Base-by-base conservation (phyloP, 345 rosid species). In the Pugionium cornutum region DNA sequence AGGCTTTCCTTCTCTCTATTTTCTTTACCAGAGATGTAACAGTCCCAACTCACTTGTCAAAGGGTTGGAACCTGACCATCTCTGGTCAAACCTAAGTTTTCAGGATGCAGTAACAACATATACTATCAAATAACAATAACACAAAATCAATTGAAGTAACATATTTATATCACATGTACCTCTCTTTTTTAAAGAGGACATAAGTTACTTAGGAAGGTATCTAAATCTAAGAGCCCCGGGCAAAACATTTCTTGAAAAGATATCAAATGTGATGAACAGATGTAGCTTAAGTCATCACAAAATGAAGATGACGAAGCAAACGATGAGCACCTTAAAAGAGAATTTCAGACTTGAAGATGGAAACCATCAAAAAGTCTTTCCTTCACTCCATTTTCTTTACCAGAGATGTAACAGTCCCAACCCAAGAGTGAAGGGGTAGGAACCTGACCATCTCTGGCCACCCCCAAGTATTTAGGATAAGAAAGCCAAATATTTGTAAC, bases 11-110 rank as follows among this genome's bases (percentile, higher is more conserved):
- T 74, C 77, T 60, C 86, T 44, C 58, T 66, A 18, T 41, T 69
- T 64, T n/a, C 39, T 76, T 63, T 82, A 36, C 84, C 82, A 81
- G 81, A 71, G 79, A 75, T 73, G 81, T 77, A 81, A 81, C 82
- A 75, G 78, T 67, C 32, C 54, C 58, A 61, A 80, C 79, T 55
- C 64, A 63, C 29, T 58, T 3, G 7, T 61, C 2, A 72, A 36
- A 70, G 7, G 61, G 76, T 50, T 51, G 75, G 54, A 41, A 79
- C 79, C 79, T 77, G 78, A 76, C 83, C 66, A 67, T 67, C 75
- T 59, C 79, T 73, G 75, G 74, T 18, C 11, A 69, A 5, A 43
- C 43, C 25, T 6, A 7, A 31, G 9, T 31, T 10, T 2, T 32
- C 25, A 31, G 1, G 2, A 49, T 40, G 2, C 39, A 11, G 2